phyloP scores from a whole-genome alignment of 352 stramenopile species.

The Pythium vanterpoolii region DNA sequence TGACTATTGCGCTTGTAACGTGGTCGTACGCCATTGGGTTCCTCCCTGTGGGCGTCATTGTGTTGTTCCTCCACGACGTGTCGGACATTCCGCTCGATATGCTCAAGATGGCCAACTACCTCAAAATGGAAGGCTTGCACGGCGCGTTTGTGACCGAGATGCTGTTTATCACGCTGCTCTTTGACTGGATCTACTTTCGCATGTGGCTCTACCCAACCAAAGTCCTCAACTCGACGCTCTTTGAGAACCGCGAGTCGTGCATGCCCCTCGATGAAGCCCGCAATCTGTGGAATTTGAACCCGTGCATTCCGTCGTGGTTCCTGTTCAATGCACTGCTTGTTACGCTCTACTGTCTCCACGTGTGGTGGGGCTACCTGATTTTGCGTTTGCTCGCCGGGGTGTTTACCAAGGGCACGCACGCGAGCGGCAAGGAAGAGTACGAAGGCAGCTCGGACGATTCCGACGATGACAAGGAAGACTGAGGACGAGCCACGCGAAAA shows the following conservation, averaged over 20 bases:
- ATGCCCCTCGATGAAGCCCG: slow-evolving; percentile 71
- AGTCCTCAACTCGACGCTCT: slow-evolving; percentile 70
- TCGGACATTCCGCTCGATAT: slow-evolving; percentile 88
- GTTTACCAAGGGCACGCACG: slow-evolving; percentile 71
- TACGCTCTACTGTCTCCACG: slow-evolving; percentile 74
- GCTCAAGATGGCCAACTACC: slow-evolving; percentile 90
- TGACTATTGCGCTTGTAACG: slow-evolving; percentile 83
- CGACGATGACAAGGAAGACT: slow-evolving; percentile 37
- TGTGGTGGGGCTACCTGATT: slow-evolving; percentile 83
- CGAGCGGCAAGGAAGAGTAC: slow-evolving; percentile 83
- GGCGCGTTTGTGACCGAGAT: slow-evolving; percentile 75
- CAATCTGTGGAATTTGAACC: slow-evolving; percentile 67
- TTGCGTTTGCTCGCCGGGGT: slow-evolving; percentile 63
- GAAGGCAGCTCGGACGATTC: slow-evolving; percentile 83
- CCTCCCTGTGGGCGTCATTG: slow-evolving; percentile 76
- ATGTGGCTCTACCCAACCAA: slow-evolving; percentile 85
- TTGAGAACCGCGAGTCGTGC: slow-evolving; percentile 71
- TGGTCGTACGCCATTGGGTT: slow-evolving; percentile 85
- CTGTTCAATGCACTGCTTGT: slow-evolving; percentile 79
- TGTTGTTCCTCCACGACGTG: slow-evolving; percentile 82
- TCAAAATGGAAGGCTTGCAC: slow-evolving; percentile 74
- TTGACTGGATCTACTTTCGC: slow-evolving; percentile 82
- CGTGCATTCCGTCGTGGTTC: slow-evolving; percentile 74
- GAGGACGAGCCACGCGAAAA: neutral
- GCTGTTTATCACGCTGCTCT: slow-evolving; percentile 59